A percentile compares a stretch with the other conserved stretches of the same genome.
These are phyloP conservation scores for Daldinia grandis DNA, from an alignment of 495 filamentous ascomycete genomes.

Conservation along the genomic window DNA sequence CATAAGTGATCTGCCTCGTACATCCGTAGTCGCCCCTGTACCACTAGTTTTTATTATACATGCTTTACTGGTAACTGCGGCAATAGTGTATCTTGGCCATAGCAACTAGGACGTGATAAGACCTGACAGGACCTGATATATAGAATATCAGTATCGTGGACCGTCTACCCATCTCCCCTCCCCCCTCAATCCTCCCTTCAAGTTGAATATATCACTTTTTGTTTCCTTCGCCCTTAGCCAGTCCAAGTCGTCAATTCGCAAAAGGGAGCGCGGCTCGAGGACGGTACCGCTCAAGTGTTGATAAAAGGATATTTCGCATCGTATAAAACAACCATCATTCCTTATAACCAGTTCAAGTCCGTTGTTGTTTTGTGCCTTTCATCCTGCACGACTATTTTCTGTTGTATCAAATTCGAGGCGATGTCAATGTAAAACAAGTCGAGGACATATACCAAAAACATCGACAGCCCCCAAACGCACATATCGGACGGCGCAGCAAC, in stretches of 20 bases:
- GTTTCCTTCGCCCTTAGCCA: constrained; percentile 19
- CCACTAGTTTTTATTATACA: constrained; percentile 40
- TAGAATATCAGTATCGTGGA: constrained; percentile 36
- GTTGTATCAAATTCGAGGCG: constrained; percentile 37
- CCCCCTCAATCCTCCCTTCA: constrained; percentile 19
- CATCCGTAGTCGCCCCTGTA: constrained; percentile 41
- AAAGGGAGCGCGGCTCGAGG: constrained; percentile 38
- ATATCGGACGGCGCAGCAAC: constrained; percentile 37
- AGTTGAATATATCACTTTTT: constrained; percentile 35
- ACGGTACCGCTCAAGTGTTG: constrained; percentile 30
- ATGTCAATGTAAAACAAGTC: constrained; percentile 33
- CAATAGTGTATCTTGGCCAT: constrained; percentile 41
- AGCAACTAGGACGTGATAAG: constrained; percentile 40
- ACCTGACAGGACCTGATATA: constrained; percentile 22
- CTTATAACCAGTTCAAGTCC: background rate
- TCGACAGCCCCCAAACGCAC: constrained; percentile 28
- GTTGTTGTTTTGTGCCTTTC: constrained; percentile 26
- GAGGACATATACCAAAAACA: constrained; percentile 28
- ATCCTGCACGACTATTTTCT: constrained; percentile 18
- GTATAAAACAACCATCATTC: constrained; percentile 33
- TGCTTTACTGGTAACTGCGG: constrained; percentile 35
- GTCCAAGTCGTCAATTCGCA: constrained; percentile 18
- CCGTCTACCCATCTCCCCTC: constrained; percentile 11
- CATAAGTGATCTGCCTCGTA: constrained; percentile 46
- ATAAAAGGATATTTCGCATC: constrained; percentile 27